Evolutionary conservation across 176 grass and related monocot species (phyloP), one percentile per base, ranked within the genome.

Genomic region (Hsuehochloa calcarea): DNA sequence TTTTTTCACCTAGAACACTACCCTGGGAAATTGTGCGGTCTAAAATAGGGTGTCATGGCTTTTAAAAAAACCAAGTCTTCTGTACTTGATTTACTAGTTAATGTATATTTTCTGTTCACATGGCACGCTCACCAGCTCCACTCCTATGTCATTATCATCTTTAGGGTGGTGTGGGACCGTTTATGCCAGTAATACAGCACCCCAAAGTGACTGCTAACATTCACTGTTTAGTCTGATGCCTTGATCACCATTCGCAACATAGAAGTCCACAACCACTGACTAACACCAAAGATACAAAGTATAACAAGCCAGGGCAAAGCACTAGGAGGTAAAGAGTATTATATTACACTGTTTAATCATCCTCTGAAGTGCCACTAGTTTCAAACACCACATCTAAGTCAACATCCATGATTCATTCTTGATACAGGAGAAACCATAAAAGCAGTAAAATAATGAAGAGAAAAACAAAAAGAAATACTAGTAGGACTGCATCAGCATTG

Each of bases 341-440:
- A 71, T 81, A 86, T 40, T 79, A 82, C 31, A 69, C 66, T 54
- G 23, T 75, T 76, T 90, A 56, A 74, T 65, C 41, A 84, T 79
- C 68, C 66, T 83, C 80, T 78, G 56, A 75, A 61, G 58, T 76
- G 75, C 54, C 80, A 75, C 81, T 70, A 81, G 61, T 84, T 89
- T 78, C 70, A 82, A 86, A 91, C 85, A 49, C 13, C 76, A 73
- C 82, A 86, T 85, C 73, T 63, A 85, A 79, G 84, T 87, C 87
- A 85, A 85, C 81, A 80, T 43, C 75, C 81, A 95, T 69, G 70
- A 91, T 88, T 74, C 85, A 82, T 87, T 87, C 78, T 93, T 80
- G 85, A 83, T 86, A 89, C 84, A 80, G 15, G 72, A 65, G 79
- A 91, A 85, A 87, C 51, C 82, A 79, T 47, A 81, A 82, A 62